Evolutionary conservation across 352 stramenopile genomes (phyloP), one percentile per base, ranked within the genome.

Genomic region (Globisporangium solare): DNA sequence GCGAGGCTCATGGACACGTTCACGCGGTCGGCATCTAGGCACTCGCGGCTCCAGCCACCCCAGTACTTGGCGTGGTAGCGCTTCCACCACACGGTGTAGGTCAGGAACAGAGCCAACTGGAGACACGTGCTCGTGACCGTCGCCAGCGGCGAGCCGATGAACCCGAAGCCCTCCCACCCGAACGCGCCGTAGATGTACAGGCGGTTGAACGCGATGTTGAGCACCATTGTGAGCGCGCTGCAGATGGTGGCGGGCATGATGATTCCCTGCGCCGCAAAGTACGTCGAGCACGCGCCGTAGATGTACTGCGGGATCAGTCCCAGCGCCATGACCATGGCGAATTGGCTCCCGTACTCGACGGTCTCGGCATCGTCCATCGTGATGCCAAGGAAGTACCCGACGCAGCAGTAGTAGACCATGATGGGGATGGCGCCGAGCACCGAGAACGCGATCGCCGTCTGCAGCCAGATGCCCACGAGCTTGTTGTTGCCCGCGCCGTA

Each of bases 201-300:
- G 52, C 88, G 89, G 65, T 92, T 92, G 70, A 71, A 68, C 5
- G 63, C 62, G 50, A 69, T 66, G 2, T 79, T 73, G 27, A 91
- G 66, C 15, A 66, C 61, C 47, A 91, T 86, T 14, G 81, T 87
- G n/a, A 86, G 53, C 18, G 69, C 71, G 7, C 81, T 79, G n/a
- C 88, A 78, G 15, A 87, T 61, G 7, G 79, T 91, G 12, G 83
- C 84, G 17, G 81, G 79, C 12, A 74, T 67, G 65, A 88, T 85
- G 61, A 88, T 88, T 22, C 76, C 76, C 72, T 90, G 88, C 7
- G 79, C 82, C 58, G 89, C 79, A 60, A 92, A 90, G 69, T 92
- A 92, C 12, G 85, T 72, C 4, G 79, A 74, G 54, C 88, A 65
- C 51, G 78, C 88, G 3, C 76, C 81, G 65, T 91, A 91, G 17